Evolutionary conservation across 2,329 filamentous ascomycete genomes (phyloP).

Genomic region (Ceratocystis harringtonii): DNA sequence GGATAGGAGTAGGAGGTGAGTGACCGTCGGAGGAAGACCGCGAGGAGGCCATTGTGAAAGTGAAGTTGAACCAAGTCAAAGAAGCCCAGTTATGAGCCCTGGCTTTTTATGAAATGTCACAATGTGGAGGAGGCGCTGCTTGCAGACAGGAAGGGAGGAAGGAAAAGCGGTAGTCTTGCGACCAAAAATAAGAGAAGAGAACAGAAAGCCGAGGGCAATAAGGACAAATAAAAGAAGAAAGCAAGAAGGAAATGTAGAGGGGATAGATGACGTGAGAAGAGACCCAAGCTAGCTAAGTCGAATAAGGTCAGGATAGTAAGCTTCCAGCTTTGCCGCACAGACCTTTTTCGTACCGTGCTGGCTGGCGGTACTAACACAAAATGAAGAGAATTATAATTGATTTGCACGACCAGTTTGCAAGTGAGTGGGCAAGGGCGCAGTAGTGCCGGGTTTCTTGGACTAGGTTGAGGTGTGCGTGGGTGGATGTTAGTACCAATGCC

Average conservation of each 20-base stretch:
- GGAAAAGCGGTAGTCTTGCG: not conserved
- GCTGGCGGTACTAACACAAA: not conserved
- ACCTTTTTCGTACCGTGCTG: not conserved
- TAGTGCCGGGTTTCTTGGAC: not conserved
- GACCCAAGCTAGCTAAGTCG: not conserved
- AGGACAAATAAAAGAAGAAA: not conserved
- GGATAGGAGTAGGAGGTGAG: constrained; percentile 5
- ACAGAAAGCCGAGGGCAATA: not conserved
- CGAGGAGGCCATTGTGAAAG: constrained; percentile 6
- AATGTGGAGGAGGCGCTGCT: not conserved
- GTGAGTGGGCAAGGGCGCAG: not conserved
- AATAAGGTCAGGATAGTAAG: not conserved
- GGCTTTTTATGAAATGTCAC: not conserved
- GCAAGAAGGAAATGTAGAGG: not conserved
- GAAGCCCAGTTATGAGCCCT: constrained; percentile 1
- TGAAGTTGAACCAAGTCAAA: not conserved
- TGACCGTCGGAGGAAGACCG: constrained; percentile 6
- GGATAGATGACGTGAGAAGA: not conserved
- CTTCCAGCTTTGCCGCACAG: not conserved
- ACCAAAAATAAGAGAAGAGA: not conserved
- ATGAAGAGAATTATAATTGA: not conserved
- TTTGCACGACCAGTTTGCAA: not conserved
- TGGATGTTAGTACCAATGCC: not conserved
- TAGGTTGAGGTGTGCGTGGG: not conserved
- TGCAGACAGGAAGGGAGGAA: not conserved